These are phyloP conservation scores for Casuarina equisetifolia DNA, from an alignment of 306 rosid species.

Conservation along the genomic window DNA sequence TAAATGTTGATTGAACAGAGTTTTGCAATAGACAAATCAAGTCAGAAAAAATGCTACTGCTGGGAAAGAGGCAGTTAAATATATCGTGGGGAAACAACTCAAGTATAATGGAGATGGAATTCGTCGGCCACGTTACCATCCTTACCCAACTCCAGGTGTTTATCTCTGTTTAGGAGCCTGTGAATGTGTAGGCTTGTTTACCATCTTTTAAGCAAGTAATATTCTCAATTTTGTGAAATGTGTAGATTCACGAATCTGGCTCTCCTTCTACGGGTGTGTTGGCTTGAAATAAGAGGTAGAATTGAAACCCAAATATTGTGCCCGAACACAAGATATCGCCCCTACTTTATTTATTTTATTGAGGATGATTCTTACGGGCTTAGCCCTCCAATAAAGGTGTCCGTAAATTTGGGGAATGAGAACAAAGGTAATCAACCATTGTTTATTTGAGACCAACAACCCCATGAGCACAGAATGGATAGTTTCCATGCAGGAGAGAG, in stretches of 20 bases:
- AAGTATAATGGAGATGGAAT: background rate
- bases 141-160: background rate
- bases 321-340: constrained; percentile 1
- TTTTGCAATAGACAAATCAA: background rate
- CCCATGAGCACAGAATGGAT: background rate
- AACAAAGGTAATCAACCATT: background rate
- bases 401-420: background rate
- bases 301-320: background rate
- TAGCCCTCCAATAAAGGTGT: background rate
- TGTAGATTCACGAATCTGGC: constrained; percentile 16
- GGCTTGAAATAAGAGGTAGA: constrained; percentile 7
- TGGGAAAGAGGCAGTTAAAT: background rate
- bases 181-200: background rate
- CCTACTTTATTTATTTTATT: too few species aligned
- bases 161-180: background rate
- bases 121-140: background rate
- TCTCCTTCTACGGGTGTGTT: background rate
- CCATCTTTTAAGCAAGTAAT: background rate
- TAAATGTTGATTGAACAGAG: background rate
- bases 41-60: constrained; percentile 1
- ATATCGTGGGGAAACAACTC: background rate
- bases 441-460: background rate
- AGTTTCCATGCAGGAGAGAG: background rate
- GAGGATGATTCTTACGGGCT: background rate
- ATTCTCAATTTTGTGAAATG: background rate